Base-by-base conservation (phyloP, 1,284 basidiomycete genomes). In the Heliocybe sulcata region DNA sequence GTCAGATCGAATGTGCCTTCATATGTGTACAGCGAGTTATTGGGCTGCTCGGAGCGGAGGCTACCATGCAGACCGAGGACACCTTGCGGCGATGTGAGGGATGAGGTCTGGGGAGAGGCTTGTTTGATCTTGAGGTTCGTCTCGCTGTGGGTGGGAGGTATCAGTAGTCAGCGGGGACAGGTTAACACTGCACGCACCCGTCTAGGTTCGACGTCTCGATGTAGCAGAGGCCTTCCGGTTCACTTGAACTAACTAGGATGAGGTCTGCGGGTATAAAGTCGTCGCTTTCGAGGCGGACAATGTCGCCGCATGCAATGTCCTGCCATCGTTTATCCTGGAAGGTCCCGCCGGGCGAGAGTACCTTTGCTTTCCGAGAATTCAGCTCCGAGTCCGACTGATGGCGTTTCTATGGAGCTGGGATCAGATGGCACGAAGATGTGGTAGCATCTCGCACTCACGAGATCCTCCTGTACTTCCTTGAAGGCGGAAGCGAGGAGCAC, bases 111-210 rank as follows among this genome's bases (percentile, higher is more conserved):
- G 0, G 91, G 79, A 16, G 90, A 90, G 0, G 92, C 92, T 72
- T 99, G 95, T 69, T 99, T 98, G 73, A 99, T 98, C 76, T 99
- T 99, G 61, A 99, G 79, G 66, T 99, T 99, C 3, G 97, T 99
- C 75, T 99, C 96, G 23, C 93, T 93, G n/a, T n/a, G 26, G 12
- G 26, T 6, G 23, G 8, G 20, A n/a, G 27, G 33, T n/a, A 1
- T 45, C 22, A 42, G 26, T 9, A 45, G 49, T 23, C 26, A 45
- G 29, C 50, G 45, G 57, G 35, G 55, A 58, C 33, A 57, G 35
- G 48, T 33, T 19, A 52, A 23, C 35, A 1, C 38, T n/a, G 48
- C 1, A 72, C 86, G 62, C 62, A 93, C 90, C 95, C 96, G 65
- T 99, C 97, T 22, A 99, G 78, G 69, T 99, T 99, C 31, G 92